These are phyloP conservation scores for Avena sativa DNA, from an alignment of 176 grass and related monocot genomes.

Conservation along the genomic window DNA sequence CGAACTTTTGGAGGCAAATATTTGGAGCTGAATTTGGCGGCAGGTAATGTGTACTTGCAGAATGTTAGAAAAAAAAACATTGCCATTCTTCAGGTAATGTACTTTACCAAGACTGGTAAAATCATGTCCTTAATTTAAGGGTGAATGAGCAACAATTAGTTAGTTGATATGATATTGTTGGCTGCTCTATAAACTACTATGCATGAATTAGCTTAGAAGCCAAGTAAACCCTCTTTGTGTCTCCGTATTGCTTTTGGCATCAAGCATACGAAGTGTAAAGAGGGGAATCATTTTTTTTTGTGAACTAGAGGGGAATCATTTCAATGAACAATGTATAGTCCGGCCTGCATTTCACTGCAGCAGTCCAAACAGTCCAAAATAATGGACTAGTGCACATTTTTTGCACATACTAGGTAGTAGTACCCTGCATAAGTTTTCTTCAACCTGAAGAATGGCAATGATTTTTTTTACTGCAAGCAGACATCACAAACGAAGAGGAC, in stretches of 20 bases:
- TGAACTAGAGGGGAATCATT: slow-evolving; percentile 16
- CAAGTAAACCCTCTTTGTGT: not conserved
- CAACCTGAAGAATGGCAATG: not conserved
- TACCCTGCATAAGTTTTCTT: not conserved
- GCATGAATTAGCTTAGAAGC: no score
- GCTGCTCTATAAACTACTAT: no score
- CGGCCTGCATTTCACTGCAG: not conserved
- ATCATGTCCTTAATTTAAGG: no score
- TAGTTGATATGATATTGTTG: no score
- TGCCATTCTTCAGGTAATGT: no score
- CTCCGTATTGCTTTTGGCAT: slow-evolving; percentile 7
- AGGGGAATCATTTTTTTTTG: slow-evolving; percentile 8
- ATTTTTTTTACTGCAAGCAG: not conserved
- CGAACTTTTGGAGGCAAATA: not conserved
- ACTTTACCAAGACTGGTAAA: no score
- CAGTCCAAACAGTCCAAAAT: not conserved
- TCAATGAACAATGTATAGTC: not conserved
- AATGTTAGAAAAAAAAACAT: not conserved
- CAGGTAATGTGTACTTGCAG: not conserved
- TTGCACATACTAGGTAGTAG: not conserved
- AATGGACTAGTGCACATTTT: not conserved
- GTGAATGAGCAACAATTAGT: no score
- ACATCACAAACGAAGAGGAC: not conserved
- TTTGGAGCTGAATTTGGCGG: not conserved
- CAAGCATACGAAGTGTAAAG: not conserved